phyloP scores from a whole-genome alignment of 495 filamentous ascomycete species.

The Tuber calosporum region DNA sequence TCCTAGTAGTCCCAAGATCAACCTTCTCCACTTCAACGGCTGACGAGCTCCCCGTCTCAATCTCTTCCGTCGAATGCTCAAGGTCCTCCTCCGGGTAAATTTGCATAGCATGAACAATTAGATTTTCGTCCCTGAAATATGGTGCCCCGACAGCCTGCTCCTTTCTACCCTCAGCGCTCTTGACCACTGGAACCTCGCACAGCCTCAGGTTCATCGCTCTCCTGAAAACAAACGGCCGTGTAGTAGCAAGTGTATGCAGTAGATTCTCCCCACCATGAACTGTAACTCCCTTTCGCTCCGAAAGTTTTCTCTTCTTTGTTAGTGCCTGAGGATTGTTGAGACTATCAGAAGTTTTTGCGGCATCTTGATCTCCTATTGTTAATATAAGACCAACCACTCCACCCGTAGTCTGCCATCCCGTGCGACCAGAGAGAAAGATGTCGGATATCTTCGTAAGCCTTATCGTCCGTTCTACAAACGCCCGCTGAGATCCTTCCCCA shows the following conservation, averaged over 20 bases:
- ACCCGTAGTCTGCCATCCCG: conserved; percentile 67
- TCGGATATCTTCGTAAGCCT: conserved; percentile 57
- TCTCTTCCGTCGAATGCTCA: background rate
- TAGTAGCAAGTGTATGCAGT: conserved; percentile 67
- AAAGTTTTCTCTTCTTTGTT: conserved; percentile 34
- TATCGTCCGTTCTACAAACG: conserved; percentile 57
- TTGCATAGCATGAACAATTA: conserved; percentile 33
- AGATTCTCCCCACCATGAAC: conserved; percentile 74
- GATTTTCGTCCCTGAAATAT: conserved; percentile 37
- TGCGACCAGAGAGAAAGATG: conserved; percentile 71
- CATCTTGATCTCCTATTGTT: conserved; percentile 60
- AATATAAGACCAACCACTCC: conserved; percentile 79
- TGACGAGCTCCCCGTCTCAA: conserved; percentile 7
- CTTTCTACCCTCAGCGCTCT: background rate
- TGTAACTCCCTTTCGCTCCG: conserved; percentile 47
- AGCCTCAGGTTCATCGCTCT: conserved; percentile 64
- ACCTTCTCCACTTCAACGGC: conserved; percentile 1
- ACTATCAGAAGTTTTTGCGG: conserved; percentile 43
- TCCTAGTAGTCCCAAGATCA: conserved; percentile 5
- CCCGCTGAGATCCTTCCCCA: conserved; percentile 78
- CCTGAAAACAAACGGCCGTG: conserved; percentile 82
- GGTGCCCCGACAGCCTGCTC: background rate
- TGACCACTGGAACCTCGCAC: conserved; percentile 52
- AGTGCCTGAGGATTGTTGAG: conserved; percentile 38
- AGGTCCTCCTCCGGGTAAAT: conserved; percentile 22